A percentile compares a stretch with the other conserved stretches of the same genome.
These are phyloP conservation scores for Gypsophila paniculata DNA, from an alignment of 179 eudicot genomes.

Conservation along the genomic window DNA sequence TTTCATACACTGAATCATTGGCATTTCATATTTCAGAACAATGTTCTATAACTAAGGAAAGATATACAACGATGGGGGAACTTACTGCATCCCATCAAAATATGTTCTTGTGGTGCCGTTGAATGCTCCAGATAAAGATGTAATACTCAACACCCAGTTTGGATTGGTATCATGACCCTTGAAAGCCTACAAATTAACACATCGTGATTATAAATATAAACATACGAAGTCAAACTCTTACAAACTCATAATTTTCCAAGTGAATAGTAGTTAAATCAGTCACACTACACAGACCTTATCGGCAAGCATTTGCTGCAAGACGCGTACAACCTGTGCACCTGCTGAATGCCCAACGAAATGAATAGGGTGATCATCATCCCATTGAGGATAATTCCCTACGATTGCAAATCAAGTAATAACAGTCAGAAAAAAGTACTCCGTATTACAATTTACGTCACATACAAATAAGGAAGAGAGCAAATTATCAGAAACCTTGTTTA, in stretches of 20 bases:
- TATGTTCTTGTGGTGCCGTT: constrained; percentile 92
- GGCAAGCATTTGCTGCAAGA: constrained; percentile 94
- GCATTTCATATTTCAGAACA: not conserved
- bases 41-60: not conserved
- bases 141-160: constrained; percentile 84
- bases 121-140: constrained; percentile 89
- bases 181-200: constrained; percentile 48
- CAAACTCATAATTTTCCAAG: not conserved
- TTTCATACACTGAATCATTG: not conserved
- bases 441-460: too few relatives aligned
- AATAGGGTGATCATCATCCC: constrained; percentile 96
- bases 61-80: constrained; percentile 9
- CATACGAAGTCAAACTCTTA: not conserved
- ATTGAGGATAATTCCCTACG: constrained; percentile 77
- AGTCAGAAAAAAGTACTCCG: too few relatives aligned
- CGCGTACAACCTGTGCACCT: constrained; percentile 90
- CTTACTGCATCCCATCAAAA: constrained; percentile 93
- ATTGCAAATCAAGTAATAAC: not conserved
- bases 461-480: not conserved
- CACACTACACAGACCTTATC: constrained; percentile 51
- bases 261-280: not conserved
- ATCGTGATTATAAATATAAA: too few relatives aligned
- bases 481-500: constrained; percentile 48
- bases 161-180: constrained; percentile 68
- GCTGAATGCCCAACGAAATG: constrained; percentile 97